Evolutionary conservation across 768 basidiomycete species (phyloP), one percentile per base, ranked within the genome.

Genomic region (Psilocybe cyanescens): DNA sequence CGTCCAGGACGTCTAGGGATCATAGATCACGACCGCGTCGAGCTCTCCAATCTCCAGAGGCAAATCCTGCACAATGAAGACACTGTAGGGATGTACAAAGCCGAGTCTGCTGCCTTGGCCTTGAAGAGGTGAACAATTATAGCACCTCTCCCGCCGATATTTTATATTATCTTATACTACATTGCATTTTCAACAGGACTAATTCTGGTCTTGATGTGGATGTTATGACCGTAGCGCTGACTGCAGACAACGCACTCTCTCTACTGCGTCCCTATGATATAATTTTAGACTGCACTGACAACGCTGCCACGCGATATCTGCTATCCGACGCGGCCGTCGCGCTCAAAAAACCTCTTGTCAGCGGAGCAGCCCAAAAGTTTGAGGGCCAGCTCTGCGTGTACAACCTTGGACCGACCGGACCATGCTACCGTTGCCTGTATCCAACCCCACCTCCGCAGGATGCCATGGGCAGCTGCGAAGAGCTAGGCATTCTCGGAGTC

Each of bases 371-470:
- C 0, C 93, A 93, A 70, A 85, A 85, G 67, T 90, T 83, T 66
- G 92, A 94, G 62, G 93, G 93, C 0, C 93, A 94, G 71, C 80
- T 95, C 4, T 89, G 86, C 68, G 78, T 84, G 12, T 95, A 92
- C 72, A 92, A 94, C 69, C 74, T 88, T 3, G 86, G 82, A 5
- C 73, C 77, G 17, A 75, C 83, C 30, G 89, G 94, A 1, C 96
- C 95, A 0, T 99, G 97, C 74, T 98, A 97, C 74, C 84, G 97
- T 14, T 99, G 97, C 72, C 74, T 99, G 46, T 99, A 95, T 73
- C 96, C 97, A 0, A 84, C 81, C 55, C 87, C 94, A 1, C 87
- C 95, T 1, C 81, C 86, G 3, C 81, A 78, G 17, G 86, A 86
- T 57, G 79, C 79, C 29, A 75, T 83, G 1, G 90, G 93, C 7